Conservation (phyloP, 805 yeast genomes). For the Saccharomycopsis microspora region DNA sequence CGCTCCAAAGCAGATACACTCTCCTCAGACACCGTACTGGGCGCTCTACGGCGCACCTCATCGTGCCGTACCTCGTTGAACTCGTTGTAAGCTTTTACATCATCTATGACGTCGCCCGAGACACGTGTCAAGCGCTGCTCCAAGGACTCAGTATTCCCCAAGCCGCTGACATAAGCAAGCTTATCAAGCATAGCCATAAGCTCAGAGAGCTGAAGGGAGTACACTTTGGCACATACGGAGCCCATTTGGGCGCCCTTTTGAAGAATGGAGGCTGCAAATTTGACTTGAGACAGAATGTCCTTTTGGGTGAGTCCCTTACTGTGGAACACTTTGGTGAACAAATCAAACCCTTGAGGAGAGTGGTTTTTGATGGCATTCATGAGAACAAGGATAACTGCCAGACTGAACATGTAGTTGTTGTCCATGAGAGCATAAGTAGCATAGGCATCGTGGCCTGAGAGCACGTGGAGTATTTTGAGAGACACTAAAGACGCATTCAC, state of each 20-base stretch:
- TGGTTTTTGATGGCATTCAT: slow-evolving; percentile 5
- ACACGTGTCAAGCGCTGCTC: not conserved
- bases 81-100: not conserved
- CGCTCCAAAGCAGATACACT: slow-evolving; percentile 2
- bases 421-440: slow-evolving; percentile 6
- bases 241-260: slow-evolving; percentile 3
- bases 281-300: slow-evolving; percentile 2
- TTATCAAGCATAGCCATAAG: slow-evolving; percentile 3
- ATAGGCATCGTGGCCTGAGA: not conserved
- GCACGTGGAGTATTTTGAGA: slow-evolving; percentile 3
- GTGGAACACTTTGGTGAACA: slow-evolving; percentile 6
- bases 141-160: not conserved
- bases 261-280: not conserved
- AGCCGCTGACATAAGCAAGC: not conserved
- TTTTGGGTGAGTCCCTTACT: not conserved
- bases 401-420: slow-evolving; percentile 7
- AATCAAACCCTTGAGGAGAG: slow-evolving; percentile 1
- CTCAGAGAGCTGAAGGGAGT: slow-evolving; percentile 1
- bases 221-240: slow-evolving; percentile 3
- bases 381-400: slow-evolving; percentile 1
- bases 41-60: not conserved
- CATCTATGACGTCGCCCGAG: not conserved
- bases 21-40: not conserved
- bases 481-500: slow-evolving; percentile 9
- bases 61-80: not conserved